Base-by-base conservation (phyloP, 441 rosid genomes). In the Gossypium davidsonii region DNA sequence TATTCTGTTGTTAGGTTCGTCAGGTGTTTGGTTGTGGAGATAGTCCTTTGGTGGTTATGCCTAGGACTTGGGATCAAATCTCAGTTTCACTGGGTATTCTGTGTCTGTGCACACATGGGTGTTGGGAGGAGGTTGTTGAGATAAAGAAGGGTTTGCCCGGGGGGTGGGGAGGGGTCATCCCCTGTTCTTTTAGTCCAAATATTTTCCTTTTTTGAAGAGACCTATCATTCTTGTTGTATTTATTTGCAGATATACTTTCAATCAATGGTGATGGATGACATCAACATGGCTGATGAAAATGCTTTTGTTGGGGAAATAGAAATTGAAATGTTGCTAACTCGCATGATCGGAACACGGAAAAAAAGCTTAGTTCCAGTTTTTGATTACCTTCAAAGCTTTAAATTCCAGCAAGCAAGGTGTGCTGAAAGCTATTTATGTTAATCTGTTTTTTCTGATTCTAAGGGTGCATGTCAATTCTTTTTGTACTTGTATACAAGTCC, bases 331-430 rank as follows among this genome's bases (percentile, higher is more conserved):
- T 71, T 91, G 66, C 79, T 88, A 64, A 83, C 86, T 79, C 81
- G 82, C 63, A 82, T 79, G 31, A 78, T 89, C 31, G 98, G 87
- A 90, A 89, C 88, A 44, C 83, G 91, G 79, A 81, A 88, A 67
- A 90, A 84, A 83, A 74, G 85, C 77, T 78, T 91, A 80, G 85
- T 94, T 74, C 96, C 98, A 48, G 86, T 82, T 69, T 86, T 83
- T 70, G 89, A 93, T 75, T 61, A 77, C 82, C 86, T 77, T 72
- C 84, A 66, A 55, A 67, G 79, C 65, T 75, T 86, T 21, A 85
- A 80, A 72, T 71, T 80, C 65, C 87, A 78, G 55, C 80, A 79
- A 77, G 82, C 82, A 60, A 85, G 90, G 96, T 90, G 66, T 55
- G 76, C 55, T 57, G 48, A 70, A 64, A n/a, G 9, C 57, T 67